A percentile compares a stretch with the other conserved stretches of the same genome.
Evolutionary conservation across 2,329 filamentous ascomycete genomes (phyloP).

Genomic region (Aureobasidium leucospermi): DNA sequence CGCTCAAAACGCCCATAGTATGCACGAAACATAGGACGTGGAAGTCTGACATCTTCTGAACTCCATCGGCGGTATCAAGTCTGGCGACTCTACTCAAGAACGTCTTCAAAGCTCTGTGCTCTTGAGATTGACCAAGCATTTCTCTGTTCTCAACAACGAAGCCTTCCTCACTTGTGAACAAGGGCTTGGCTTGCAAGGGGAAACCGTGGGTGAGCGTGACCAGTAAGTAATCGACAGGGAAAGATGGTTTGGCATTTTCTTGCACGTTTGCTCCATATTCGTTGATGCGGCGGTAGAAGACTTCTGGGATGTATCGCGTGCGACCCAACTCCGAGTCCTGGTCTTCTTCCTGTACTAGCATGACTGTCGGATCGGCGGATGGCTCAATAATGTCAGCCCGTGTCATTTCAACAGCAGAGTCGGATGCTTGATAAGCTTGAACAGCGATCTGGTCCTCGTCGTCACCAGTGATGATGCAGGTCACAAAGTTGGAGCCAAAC

Average conservation of each 20-base stretch:
- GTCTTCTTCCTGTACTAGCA: conserved; percentile 90
- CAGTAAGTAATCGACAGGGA: conserved; percentile 92
- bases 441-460: conserved; percentile 82
- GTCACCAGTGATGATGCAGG: conserved; percentile 90
- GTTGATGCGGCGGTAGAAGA: conserved; percentile 92
- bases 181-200: conserved; percentile 68
- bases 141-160: conserved; percentile 93
- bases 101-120: conserved; percentile 60
- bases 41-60: conserved; percentile 78
- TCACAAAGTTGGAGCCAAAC: conserved; percentile 96
- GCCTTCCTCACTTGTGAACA: conserved; percentile 57
- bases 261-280: conserved; percentile 95
- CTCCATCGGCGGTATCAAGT: conserved; percentile 54
- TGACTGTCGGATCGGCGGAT: conserved; percentile 83
- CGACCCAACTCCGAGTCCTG: conserved; percentile 66
- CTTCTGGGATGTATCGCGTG: conserved; percentile 88
- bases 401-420: conserved; percentile 95
- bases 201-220: conserved; percentile 96
- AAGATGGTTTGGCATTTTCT: conserved; percentile 92
- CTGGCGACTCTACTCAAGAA: conserved; percentile 56
- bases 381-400: conserved; percentile 90
- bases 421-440: conserved; percentile 88
- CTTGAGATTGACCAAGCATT: conserved; percentile 76
- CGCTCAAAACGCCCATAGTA: conserved; percentile 70
- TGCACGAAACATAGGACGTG: conserved; percentile 86